Evolutionary conservation across 371 early-diverging fungal species (phyloP), one percentile per base, ranked within the genome.

Genomic region (Rhizopus arrhizus): DNA sequence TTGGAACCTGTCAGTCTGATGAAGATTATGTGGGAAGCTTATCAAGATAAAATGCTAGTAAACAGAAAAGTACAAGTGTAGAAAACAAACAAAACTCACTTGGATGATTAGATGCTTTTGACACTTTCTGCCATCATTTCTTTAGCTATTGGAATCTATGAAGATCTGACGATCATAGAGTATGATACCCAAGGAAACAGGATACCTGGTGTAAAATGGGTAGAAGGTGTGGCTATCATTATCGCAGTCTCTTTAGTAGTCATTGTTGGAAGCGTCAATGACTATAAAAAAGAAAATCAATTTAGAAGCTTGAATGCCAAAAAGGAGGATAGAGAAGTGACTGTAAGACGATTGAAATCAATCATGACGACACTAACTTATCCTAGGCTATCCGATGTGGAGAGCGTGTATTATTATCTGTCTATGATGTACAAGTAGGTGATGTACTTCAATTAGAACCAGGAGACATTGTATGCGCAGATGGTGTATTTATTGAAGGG

Each of bases 381-480:
- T 41, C 86, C 36, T 86, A 91, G 84, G 87, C 80, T 29, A 78
- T 85, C 33, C 88, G 94, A 46, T 85, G 88, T 66, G 87, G 93
- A 54, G 75, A 85, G 35, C 86, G 89, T 56, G 71, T 81, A 8
- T 77, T 88, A 33, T 67, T 94, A 43, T 92, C 94, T n/a, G 87
- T 95, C 36, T 83, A 87, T 62, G 90, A 93, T 59, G 64, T 94
- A 33, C 84, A 90, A 68, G 91, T 96, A 11, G 95, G 97, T 29
- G 97, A 97, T 70, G 80, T 98, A 15, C 65, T 96, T 42, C 66
- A 85, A 33, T 74, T 98, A 32, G 94, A 96, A 65, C 92, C 95
- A 7, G 98, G 98, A 34, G 97, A 97, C 66, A 88, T 96, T 51
- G 75, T 97, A 36, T 79, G 90, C 1, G 96, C 90, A 11, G 98